phyloP scores from a whole-genome alignment of 345 rosid genomes.

The Syzygium oleosum region DNA sequence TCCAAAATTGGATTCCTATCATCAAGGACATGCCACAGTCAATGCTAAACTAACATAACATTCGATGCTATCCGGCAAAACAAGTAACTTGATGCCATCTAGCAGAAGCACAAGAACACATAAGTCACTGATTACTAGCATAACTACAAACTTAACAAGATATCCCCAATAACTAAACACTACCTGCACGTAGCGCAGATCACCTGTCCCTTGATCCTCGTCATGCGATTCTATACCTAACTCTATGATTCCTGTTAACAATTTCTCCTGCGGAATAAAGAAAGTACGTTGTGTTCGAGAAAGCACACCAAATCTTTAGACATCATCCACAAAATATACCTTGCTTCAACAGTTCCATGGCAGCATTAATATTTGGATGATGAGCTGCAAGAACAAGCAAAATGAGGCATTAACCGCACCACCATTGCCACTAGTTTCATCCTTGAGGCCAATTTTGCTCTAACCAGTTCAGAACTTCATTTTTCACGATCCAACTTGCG shows the following conservation, averaged over 20 bases:
- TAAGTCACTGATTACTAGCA: neutral
- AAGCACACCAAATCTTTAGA: neutral
- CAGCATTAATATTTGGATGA: slow-evolving; percentile 86
- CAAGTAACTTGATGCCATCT: slow-evolving; percentile 35
- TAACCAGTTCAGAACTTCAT: neutral
- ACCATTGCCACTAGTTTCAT: neutral
- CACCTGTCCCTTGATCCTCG: slow-evolving; percentile 81
- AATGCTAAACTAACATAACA: neutral
- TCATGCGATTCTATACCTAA: slow-evolving; percentile 64
- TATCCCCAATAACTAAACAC: neutral
- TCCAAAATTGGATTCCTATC: neutral
- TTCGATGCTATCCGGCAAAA: neutral
- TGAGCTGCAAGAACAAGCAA: slow-evolving; percentile 48
- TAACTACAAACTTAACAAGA: neutral
- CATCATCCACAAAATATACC: slow-evolving; percentile 20
- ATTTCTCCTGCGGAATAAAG: neutral
- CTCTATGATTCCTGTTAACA: slow-evolving; percentile 46
- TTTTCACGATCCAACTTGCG: neutral
- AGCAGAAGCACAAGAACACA: slow-evolving; percentile 6
- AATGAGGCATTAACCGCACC: neutral
- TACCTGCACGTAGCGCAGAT: slow-evolving; percentile 89
- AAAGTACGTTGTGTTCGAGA: neutral
- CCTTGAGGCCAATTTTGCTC: neutral
- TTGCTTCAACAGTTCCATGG: slow-evolving; percentile 67
- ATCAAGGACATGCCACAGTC: neutral